Evolutionary conservation across 345 rosid genomes (phyloP).

Genomic region (Dovyalis caffra): DNA sequence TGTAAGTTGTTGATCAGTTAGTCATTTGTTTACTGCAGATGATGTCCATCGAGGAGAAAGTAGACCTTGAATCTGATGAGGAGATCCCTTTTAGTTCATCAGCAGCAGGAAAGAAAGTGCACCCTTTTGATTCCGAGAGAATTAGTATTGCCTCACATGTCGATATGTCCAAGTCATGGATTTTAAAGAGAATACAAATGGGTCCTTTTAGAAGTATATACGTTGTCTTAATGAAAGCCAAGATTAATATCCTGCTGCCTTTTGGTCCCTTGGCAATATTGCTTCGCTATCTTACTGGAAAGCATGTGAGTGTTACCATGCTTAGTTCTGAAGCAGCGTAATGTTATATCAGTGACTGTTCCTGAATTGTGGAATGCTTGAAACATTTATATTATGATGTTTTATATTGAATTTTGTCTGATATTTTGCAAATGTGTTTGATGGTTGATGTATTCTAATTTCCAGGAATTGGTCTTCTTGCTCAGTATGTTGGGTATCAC

Average conservation of each 20-base stretch:
- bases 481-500: constrained; percentile 73
- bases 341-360: no score
- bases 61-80: constrained; percentile 42
- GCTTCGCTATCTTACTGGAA: constrained; percentile 34
- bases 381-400: background rate
- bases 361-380: background rate
- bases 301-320: constrained; percentile 20
- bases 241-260: constrained; percentile 45
- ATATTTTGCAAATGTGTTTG: background rate
- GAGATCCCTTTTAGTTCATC: constrained; percentile 43
- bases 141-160: constrained; percentile 1
- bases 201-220: constrained; percentile 36
- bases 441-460: background rate
- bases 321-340: no score
- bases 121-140: constrained; percentile 31
- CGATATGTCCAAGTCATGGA: constrained; percentile 17
- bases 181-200: constrained; percentile 18
- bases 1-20: background rate
- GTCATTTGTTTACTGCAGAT: constrained; percentile 21
- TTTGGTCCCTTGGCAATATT: constrained; percentile 37
- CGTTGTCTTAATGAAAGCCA: constrained; percentile 37
- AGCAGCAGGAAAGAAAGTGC: constrained; percentile 28
- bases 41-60: constrained; percentile 26
- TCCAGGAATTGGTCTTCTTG: constrained; percentile 78
- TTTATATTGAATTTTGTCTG: background rate